Evolutionary conservation across 441 rosid species (phyloP), one percentile per base, ranked within the genome.

Genomic region (Biscutella laevigata): DNA sequence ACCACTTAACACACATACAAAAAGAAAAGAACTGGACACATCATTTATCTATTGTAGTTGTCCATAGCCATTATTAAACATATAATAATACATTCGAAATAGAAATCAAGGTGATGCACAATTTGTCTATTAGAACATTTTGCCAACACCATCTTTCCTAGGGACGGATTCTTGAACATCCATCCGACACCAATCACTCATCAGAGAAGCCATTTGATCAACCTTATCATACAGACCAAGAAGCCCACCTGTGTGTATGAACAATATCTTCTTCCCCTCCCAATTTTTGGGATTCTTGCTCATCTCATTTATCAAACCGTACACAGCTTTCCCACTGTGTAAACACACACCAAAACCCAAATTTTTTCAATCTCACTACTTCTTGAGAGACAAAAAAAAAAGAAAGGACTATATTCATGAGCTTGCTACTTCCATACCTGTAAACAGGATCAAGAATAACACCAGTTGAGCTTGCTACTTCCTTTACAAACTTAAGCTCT

Each of bases 371-470:
- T 17, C 20, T 17, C 20, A n/a, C n/a, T n/a, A n/a, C n/a, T n/a
- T n/a, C n/a, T n/a, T n/a, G n/a, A n/a, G n/a, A n/a, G n/a, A n/a
- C n/a, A n/a, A n/a, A n/a, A n/a, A n/a, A n/a, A n/a, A n/a, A n/a
- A n/a, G n/a, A n/a, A n/a, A n/a, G n/a, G n/a, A n/a, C n/a, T n/a
- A n/a, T n/a, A n/a, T n/a, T n/a, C n/a, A n/a, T n/a, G n/a, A n/a
- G n/a, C n/a, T n/a, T n/a, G n/a, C n/a, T 17, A 17, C 20, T 17
- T 17, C 20, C 20, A 17, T 17, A 17, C 98, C 95, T 91, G 86
- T 91, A 85, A 58, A 91, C 98, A 28, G 88, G 96, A 54, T 88
- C 95, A 40, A 88, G 86, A 67, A 91, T 61, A 51, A 88, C 77
- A 30, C 98, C 86, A 3, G 94, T 88, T 28, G 86, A 73, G 26